A percentile compares a stretch with the other conserved stretches of the same genome.
phyloP scores from a whole-genome alignment of 2,329 filamentous ascomycete species.

The Pseudonectria buxi region DNA sequence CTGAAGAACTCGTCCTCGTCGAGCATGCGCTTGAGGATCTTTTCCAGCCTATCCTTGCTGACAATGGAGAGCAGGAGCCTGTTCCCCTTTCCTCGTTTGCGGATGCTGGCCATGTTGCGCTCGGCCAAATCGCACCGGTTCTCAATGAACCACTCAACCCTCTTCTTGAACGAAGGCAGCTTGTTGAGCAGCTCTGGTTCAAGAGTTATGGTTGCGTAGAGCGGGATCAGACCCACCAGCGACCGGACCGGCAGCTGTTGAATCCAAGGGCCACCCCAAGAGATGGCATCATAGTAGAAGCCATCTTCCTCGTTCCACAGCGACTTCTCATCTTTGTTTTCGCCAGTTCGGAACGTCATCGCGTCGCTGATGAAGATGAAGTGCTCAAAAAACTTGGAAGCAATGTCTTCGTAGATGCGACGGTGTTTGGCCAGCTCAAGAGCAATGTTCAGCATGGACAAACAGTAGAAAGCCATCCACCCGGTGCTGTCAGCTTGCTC shows the following conservation, averaged over 20 bases:
- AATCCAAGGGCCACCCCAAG: constrained; percentile 88
- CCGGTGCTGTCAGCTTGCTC: constrained; percentile 97
- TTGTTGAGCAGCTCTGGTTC: constrained; percentile 91
- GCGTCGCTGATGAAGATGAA: constrained; percentile 97
- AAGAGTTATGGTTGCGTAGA: constrained; percentile 85
- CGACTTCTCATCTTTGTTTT: constrained; percentile 63
- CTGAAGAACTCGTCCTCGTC: constrained; percentile 91
- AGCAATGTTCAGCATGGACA: constrained; percentile 95
- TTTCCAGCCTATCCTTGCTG: constrained; percentile 83
- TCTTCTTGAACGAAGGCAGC: constrained; percentile 86
- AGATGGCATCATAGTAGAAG: constrained; percentile 98
- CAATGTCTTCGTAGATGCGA: constrained; percentile 92
- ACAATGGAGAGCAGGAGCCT: constrained; percentile 83
- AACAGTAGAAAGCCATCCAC: constrained; percentile 97
- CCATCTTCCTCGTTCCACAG: constrained; percentile 95
- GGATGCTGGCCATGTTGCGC: constrained; percentile 90
- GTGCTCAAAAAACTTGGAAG: constrained; percentile 97
- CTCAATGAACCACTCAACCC: constrained; percentile 89
- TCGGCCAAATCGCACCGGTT: constrained; percentile 81
- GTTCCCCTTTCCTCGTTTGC: constrained; percentile 82
- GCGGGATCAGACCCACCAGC: constrained; percentile 84
- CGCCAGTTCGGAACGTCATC: constrained; percentile 75
- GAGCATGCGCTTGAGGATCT: constrained; percentile 86
- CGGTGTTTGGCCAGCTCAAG: constrained; percentile 93
- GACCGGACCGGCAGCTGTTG: constrained; percentile 90